phyloP scores from a whole-genome alignment of 306 rosid genomes.

The Carpinus fangiana region DNA sequence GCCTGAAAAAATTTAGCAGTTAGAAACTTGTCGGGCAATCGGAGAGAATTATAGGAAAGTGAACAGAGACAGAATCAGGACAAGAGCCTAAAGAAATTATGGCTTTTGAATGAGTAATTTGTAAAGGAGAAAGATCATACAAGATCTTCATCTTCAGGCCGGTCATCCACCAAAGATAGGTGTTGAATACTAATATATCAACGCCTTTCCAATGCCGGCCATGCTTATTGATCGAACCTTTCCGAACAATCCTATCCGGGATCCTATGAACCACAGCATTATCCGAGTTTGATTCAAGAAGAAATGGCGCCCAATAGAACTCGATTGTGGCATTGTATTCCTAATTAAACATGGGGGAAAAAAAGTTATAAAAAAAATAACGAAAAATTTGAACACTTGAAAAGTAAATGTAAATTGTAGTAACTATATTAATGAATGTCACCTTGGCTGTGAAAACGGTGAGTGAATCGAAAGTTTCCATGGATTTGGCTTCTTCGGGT shows the following conservation, averaged over 20 bases:
- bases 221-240: conserved; percentile 86
- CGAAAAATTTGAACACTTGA: not conserved
- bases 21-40: not conserved
- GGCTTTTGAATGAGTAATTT: not conserved
- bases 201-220: conserved; percentile 85
- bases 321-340: conserved; percentile 90
- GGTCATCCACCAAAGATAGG: conserved; percentile 98
- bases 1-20: too few species aligned
- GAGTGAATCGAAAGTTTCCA: conserved; percentile 84
- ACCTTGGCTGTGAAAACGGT: conserved; percentile 93
- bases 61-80: too few species aligned
- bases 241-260: conserved; percentile 77
- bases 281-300: conserved; percentile 84
- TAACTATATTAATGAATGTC: not conserved
- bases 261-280: conserved; percentile 74
- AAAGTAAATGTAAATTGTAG: not conserved
- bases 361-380: not conserved
- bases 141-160: conserved; percentile 79
- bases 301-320: conserved; percentile 99
- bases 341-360: conserved; percentile 28
- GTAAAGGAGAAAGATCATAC: conserved; percentile 36
- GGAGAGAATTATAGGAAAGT: not conserved
- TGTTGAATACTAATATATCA: conserved; percentile 79
- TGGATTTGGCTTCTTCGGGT: conserved; percentile 75
- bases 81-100: too few species aligned